Evolutionary conservation across 1,139 yeast genomes (phyloP).

Genomic region (Suhomyces coccinellae): DNA sequence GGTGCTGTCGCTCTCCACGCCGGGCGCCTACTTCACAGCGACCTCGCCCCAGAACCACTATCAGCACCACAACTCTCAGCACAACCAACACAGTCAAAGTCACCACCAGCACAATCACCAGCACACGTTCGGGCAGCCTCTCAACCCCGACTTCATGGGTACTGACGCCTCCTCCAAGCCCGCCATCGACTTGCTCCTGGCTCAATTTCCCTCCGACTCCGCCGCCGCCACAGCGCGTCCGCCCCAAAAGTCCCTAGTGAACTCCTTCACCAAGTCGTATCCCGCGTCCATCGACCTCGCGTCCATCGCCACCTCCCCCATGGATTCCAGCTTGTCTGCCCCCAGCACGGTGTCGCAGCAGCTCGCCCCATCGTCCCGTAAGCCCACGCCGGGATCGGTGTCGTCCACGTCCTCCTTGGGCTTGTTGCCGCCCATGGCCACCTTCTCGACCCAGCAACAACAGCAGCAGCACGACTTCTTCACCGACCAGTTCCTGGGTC

Average conservation of each 20-base stretch:
- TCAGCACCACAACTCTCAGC: too few species aligned
- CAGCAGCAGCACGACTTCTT: constrained; percentile 9
- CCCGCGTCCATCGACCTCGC: constrained; percentile 44
- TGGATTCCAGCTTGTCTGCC: constrained; percentile 15
- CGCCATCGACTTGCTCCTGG: constrained; percentile 31
- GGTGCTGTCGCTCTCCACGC: constrained; percentile 22
- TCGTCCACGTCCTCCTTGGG: constrained; percentile 10
- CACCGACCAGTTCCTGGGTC: constrained; percentile 4
- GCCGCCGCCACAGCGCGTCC: constrained; percentile 2
- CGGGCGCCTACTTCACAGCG: constrained; percentile 17
- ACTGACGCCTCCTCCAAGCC: constrained; percentile 2
- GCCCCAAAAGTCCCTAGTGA: constrained; percentile 7
- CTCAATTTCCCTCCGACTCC: constrained; percentile 21
- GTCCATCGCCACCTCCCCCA: constrained; percentile 21
- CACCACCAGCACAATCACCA: not conserved
- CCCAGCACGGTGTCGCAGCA: constrained; percentile 12
- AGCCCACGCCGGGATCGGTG: constrained; percentile 3
- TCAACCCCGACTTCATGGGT: constrained; percentile 6
- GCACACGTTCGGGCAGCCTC: constrained; percentile 7
- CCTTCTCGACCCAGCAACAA: constrained; percentile 24
- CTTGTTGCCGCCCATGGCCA: constrained; percentile 44
- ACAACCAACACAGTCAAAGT: too few species aligned
- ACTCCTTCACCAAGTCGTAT: constrained; percentile 34
- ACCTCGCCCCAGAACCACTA: constrained; percentile 4
- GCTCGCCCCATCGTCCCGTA: constrained; percentile 1